phyloP scores from a whole-genome alignment of 192 early-diverging fungal genomes.

The Irineochytrium annulatum region DNA sequence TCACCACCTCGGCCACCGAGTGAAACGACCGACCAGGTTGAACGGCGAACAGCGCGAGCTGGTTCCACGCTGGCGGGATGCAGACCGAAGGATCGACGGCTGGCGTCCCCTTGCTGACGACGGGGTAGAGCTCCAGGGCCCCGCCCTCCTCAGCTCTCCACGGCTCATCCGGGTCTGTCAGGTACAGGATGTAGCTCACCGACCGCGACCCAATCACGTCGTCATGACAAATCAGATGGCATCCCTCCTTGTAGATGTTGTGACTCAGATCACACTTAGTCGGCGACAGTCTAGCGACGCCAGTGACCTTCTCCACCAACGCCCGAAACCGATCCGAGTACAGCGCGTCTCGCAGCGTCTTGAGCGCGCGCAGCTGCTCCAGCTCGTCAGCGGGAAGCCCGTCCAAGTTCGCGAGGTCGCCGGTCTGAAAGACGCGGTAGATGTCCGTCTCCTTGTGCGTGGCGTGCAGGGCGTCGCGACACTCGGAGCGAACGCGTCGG shows the following conservation, averaged over 20 bases:
- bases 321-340: constrained; percentile 71
- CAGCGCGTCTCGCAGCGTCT: constrained; percentile 63
- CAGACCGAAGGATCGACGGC: constrained; percentile 53
- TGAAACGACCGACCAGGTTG: constrained; percentile 76
- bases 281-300: constrained; percentile 65
- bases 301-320: constrained; percentile 62
- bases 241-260: constrained; percentile 66
- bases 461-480: constrained; percentile 58
- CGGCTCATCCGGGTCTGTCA: constrained; percentile 62
- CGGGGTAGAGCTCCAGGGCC: constrained; percentile 73
- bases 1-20: constrained; percentile 71
- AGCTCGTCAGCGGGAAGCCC: constrained; percentile 60
- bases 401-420: constrained; percentile 79
- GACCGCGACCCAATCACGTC: constrained; percentile 74
- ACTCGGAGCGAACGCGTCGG: constrained; percentile 60
- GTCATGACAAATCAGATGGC: constrained; percentile 76
- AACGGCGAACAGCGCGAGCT: constrained; percentile 74
- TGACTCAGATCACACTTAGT: constrained; percentile 69
- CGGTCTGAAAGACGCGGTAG: constrained; percentile 75
- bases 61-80: constrained; percentile 68
- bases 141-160: constrained; percentile 68
- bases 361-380: constrained; percentile 48
- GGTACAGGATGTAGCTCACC: constrained; percentile 75
- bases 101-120: constrained; percentile 53
- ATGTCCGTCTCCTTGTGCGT: constrained; percentile 85